Percentiles rank a stretch among this genome's conserved stretches.
phyloP scores from a whole-genome alignment of 768 basidiomycete genomes.

The Tubosaeta brunneosetosa region DNA sequence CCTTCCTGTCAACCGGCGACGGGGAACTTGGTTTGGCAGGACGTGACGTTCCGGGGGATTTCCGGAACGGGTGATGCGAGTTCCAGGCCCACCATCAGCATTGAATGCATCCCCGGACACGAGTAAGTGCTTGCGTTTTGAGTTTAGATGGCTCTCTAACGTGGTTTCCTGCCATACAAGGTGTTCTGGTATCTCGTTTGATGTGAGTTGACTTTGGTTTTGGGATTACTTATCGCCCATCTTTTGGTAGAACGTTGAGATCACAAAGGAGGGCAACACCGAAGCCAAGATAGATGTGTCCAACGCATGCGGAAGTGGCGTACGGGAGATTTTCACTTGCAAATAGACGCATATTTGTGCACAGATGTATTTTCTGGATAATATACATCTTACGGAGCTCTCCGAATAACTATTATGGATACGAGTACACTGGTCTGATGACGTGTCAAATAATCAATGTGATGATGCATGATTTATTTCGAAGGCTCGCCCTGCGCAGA shows the following conservation, averaged over 20 bases:
- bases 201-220: constrained; percentile 4
- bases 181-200: constrained; percentile 2
- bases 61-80: constrained; percentile 5
- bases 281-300: background rate
- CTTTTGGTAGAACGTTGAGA: constrained; percentile 1
- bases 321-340: background rate
- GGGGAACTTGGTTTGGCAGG: constrained; percentile 5
- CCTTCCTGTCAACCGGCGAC: background rate
- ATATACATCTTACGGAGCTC: background rate
- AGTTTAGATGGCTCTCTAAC: background rate
- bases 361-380: background rate
- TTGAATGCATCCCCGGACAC: background rate
- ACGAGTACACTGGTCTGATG: constrained; percentile 7
- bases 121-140: background rate
- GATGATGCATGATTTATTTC: background rate
- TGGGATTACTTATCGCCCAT: background rate
- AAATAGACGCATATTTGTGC: background rate
- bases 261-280: constrained; percentile 1
- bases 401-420: constrained; percentile 2
- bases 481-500: constrained; percentile 10
- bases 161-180: background rate
- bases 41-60: constrained; percentile 6
- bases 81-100: background rate
- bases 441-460: background rate
- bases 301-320: constrained; percentile 8